Percentiles rank a stretch among this genome's conserved stretches.
phyloP scores from a whole-genome alignment of 1,284 basidiomycete genomes.

The Rhodotorula mucilaginosa region DNA sequence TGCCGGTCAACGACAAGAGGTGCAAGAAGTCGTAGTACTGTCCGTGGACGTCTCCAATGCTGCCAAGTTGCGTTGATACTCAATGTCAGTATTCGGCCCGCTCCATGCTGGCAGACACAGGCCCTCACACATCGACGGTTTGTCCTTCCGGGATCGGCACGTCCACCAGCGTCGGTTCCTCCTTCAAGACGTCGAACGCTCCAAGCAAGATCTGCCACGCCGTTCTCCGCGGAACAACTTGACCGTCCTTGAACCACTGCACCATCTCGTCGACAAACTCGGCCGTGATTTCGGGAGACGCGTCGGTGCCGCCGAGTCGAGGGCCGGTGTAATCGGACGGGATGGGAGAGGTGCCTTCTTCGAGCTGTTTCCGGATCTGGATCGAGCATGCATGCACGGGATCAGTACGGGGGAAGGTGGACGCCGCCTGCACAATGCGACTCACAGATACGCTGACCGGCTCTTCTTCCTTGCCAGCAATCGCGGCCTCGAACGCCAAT shows the following conservation, averaged over 20 bases:
- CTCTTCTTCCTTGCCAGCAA: conserved; percentile 36
- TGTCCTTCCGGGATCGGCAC: conserved; percentile 72
- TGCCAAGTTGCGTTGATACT: not conserved
- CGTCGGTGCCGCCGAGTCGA: conserved; percentile 54
- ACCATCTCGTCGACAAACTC: conserved; percentile 86
- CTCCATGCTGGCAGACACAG: too few species aligned
- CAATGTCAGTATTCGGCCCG: too few species aligned
- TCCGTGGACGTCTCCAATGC: conserved; percentile 50
- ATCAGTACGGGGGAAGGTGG: not conserved
- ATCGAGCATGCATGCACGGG: not conserved
- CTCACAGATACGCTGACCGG: conserved; percentile 59
- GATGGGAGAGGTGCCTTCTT: conserved; percentile 63
- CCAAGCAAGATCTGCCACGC: conserved; percentile 96
- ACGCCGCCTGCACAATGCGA: not conserved
- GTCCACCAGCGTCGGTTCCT: conserved; percentile 79
- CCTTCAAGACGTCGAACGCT: conserved; percentile 69
- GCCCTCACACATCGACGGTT: conserved; percentile 81
- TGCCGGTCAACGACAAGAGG: conserved; percentile 79
- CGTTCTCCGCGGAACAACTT: conserved; percentile 71
- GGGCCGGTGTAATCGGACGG: conserved; percentile 70
- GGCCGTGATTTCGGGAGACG: conserved; percentile 57
- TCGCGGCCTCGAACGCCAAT: conserved; percentile 47
- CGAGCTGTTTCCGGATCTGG: conserved; percentile 62
- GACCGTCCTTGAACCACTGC: conserved; percentile 86
- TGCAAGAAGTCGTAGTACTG: conserved; percentile 94